Conservation (phyloP, 352 stramenopile species). For the Achlya hypogyna region DNA sequence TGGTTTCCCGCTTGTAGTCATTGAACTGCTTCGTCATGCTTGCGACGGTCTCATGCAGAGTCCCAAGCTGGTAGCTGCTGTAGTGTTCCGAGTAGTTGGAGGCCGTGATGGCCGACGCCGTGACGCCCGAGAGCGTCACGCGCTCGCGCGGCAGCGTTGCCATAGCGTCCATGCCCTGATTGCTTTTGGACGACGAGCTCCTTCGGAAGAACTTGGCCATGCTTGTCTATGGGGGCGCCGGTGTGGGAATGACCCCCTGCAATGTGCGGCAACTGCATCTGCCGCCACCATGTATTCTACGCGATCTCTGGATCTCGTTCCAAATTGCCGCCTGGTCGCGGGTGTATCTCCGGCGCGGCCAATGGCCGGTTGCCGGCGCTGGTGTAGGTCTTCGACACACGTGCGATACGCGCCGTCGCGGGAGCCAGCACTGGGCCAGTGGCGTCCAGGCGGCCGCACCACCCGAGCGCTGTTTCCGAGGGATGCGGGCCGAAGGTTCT, state of each 20-base stretch:
- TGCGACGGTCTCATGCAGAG: slow-evolving; percentile 1
- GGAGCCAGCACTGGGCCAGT: too few relatives aligned
- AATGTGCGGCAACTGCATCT: background rate
- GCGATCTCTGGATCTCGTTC: slow-evolving; percentile 1
- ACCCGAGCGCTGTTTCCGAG: too few relatives aligned
- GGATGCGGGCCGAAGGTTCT: too few relatives aligned
- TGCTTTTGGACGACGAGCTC: background rate
- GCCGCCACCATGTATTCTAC: background rate
- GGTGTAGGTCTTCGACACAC: too few relatives aligned
- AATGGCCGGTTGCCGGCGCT: too few relatives aligned
- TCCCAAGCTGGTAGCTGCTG: background rate
- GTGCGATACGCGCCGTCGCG: too few relatives aligned
- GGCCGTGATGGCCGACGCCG: background rate
- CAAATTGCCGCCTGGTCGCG: too few relatives aligned
- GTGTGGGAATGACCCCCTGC: background rate
- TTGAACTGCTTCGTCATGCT: background rate
- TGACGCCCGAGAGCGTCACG: background rate
- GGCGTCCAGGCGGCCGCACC: too few relatives aligned
- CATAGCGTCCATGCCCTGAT: background rate
- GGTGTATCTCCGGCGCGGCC: too few relatives aligned
- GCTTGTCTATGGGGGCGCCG: background rate
- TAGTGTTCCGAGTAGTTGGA: background rate
- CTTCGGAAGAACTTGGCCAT: slow-evolving; percentile 14
- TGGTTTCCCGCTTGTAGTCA: slow-evolving; percentile 12
- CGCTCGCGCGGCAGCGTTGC: background rate